Conservation (phyloP, 2,329 filamentous ascomycete species). For the Fusarium chaquense region DNA sequence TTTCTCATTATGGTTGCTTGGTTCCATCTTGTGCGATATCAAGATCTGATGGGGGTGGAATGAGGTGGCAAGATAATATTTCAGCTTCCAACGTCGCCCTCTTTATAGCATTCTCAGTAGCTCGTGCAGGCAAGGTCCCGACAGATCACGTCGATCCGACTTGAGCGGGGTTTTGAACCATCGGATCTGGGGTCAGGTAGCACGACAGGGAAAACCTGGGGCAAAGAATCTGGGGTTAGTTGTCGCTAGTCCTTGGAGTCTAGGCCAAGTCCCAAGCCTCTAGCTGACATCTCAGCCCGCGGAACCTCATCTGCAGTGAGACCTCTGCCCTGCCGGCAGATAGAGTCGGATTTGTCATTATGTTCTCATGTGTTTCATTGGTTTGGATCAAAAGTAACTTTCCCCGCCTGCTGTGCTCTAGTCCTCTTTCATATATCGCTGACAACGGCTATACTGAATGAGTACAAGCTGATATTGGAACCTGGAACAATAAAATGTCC, state of each 20-base stretch:
- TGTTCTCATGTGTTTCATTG: not conserved
- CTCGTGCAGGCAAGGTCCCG: not conserved
- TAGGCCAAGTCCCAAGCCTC: not conserved
- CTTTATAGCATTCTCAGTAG: conserved; percentile 8
- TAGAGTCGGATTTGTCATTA: not conserved
- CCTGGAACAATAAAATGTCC: not conserved
- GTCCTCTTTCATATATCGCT: not conserved
- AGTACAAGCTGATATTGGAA: not conserved
- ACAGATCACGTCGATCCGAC: not conserved
- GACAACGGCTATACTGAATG: not conserved
- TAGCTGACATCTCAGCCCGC: conserved; percentile 8
- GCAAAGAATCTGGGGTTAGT: not conserved
- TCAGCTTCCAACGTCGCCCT: not conserved
- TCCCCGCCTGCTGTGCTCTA: not conserved
- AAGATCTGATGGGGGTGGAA: not conserved
- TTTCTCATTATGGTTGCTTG: conserved; percentile 12
- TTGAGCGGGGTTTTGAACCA: conserved; percentile 3
- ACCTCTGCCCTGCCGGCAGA: conserved; percentile 9
- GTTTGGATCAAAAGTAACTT: not conserved
- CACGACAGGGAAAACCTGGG: not conserved
- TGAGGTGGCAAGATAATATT: not conserved
- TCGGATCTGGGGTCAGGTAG: conserved; percentile 15
- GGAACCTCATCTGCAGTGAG: not conserved
- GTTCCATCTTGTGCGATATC: not conserved
- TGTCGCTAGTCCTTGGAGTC: not conserved